A percentile compares a stretch with the other conserved stretches of the same genome.
Evolutionary conservation across 164 flowering plant genomes (phyloP).

Genomic region (Chloranthus sessilifolius): DNA sequence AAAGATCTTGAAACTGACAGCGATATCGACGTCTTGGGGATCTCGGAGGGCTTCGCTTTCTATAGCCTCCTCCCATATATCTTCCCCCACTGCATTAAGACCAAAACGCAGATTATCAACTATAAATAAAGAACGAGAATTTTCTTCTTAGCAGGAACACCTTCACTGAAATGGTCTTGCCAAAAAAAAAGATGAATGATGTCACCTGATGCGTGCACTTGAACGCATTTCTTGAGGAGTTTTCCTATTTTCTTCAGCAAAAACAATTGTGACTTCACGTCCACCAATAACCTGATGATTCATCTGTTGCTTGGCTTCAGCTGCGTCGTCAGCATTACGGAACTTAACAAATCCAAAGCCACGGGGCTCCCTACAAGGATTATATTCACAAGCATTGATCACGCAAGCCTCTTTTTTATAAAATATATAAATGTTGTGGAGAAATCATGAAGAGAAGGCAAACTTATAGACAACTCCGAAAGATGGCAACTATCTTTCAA

Average conservation of each 20-base stretch:
- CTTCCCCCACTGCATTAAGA: conserved; percentile 46
- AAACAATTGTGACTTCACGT: conserved; percentile 82
- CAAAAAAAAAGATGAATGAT: not conserved
- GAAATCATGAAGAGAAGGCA: too few relatives aligned
- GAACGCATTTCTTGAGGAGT: conserved; percentile 89
- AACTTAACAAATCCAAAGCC: conserved; percentile 98
- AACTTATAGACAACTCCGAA: too few relatives aligned
- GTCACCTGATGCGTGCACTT: conserved; percentile 52
- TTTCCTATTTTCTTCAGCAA: conserved; percentile 94
- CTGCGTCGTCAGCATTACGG: conserved; percentile 80
- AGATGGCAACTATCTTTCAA: too few relatives aligned
- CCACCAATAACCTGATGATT: conserved; percentile 79
- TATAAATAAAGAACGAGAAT: not conserved
- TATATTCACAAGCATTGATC: conserved; percentile 1
- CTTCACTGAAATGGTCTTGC: too few relatives aligned
- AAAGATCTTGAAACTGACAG: conserved; percentile 44
- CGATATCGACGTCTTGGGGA: conserved; percentile 69
- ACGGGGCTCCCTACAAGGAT: conserved; percentile 65
- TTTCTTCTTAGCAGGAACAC: too few relatives aligned
- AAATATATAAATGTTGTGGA: too few relatives aligned
- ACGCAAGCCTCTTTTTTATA: not conserved
- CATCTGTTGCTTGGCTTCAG: conserved; percentile 76
- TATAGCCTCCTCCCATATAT: conserved; percentile 41
- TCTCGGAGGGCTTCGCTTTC: conserved; percentile 56
- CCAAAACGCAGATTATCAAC: not conserved